Evolutionary conservation across 2,329 filamentous ascomycete genomes (phyloP).

Genomic region (Aspergillus aculeatinus): DNA sequence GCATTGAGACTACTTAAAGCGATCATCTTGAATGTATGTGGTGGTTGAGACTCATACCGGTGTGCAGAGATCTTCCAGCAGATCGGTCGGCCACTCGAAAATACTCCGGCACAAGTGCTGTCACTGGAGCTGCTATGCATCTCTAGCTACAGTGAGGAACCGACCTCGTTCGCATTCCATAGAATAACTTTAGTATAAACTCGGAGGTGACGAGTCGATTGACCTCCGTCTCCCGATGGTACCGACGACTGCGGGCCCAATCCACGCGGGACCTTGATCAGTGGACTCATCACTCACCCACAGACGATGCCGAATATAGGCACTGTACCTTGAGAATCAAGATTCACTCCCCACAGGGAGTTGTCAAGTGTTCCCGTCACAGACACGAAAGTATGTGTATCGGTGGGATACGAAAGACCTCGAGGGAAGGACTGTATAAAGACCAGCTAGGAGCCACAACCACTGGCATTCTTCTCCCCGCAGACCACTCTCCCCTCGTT

Average conservation of each 20-base stretch:
- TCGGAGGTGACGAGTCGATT: background rate
- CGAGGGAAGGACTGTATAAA: background rate
- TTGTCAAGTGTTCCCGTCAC: background rate
- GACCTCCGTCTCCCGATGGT: background rate
- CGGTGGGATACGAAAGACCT: background rate
- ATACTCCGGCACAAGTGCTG: no score
- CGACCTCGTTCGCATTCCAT: no score
- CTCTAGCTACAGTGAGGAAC: no score
- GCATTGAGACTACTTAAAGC: no score
- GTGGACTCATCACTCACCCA: background rate
- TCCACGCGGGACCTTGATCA: background rate
- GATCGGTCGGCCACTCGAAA: no score
- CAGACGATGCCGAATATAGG: background rate
- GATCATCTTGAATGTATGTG: no score
- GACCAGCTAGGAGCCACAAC: background rate
- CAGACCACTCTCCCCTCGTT: background rate
- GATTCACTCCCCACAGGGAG: background rate
- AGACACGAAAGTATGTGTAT: background rate
- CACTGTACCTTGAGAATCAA: background rate
- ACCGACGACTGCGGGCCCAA: background rate
- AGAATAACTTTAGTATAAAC: background rate
- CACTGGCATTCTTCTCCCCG: background rate
- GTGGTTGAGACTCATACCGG: no score
- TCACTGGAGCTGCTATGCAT: no score
- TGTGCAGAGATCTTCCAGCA: no score